Base-by-base conservation (phyloP, 495 filamentous ascomycete species). In the Saxispiralis lemnorum region DNA sequence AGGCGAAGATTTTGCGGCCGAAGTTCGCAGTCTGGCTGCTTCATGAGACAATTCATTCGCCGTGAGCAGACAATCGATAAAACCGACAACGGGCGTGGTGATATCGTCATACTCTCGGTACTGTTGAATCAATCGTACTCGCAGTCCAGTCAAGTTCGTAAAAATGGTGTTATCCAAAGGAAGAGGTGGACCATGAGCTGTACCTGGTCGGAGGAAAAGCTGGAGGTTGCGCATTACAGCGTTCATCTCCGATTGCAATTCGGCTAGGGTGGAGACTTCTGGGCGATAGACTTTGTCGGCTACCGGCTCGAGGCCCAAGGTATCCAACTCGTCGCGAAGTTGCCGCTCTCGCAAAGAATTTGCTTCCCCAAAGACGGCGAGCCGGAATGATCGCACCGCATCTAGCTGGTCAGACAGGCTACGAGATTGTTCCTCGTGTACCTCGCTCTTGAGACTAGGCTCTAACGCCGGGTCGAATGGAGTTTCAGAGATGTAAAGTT, bases 101-200 rank as follows among this genome's bases (percentile, higher is more conserved):
- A 96, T 67, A 58, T 99, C 89, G 43, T 82, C 79, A 51, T 93
- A 96, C 28, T 72, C 74, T 34, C 73, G 69, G 56, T 81, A 87
- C 16, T 74, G 66, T 1, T 69, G 61, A 1, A 64, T 68, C 19
- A 97, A 66, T 32, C 87, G 71, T 16, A 57, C 56, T 31, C 76
- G 71, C 9, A 93, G 68, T 43, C 79, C 73, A 6, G 62, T 64
- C 12, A 93, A 64, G 52, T 94, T 94, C 33, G 69, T 71, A 49
- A 77, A 72, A 16, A 88, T 24, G 20, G 31, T 13, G 2, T 2
- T 7, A 30, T 40, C 31, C 1, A 43, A 16, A 12, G 40, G 40
- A 6, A 39, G 37, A 20, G 34, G 19, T 1, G n/a, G 11, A 3
- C 41, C 36, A 10, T 14, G 19, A 36, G n/a, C 15, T 10, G 32